A percentile compares a stretch with the other conserved stretches of the same genome.
phyloP scores from a whole-genome alignment of 768 basidiomycete genomes.

The Clitopilus passeckerianus region DNA sequence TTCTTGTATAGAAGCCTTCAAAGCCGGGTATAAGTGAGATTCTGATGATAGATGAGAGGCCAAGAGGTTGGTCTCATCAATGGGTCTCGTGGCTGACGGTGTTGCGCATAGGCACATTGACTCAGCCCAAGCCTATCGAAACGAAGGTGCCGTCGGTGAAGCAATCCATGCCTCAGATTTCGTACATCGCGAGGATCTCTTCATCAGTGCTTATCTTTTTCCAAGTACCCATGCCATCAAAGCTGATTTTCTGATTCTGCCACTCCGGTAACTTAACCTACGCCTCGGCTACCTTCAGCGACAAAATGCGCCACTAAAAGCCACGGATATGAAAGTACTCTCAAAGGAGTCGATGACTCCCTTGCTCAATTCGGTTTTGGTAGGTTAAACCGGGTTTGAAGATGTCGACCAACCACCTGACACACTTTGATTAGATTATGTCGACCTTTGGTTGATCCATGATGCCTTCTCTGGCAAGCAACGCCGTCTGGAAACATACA shows the following conservation, averaged over 20 bases:
- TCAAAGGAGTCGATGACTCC: conserved; percentile 56
- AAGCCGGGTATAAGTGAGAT: conserved; percentile 55
- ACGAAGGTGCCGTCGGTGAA: conserved; percentile 58
- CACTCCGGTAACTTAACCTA: neutral
- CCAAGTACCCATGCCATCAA: neutral
- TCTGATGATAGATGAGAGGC: conserved; percentile 9
- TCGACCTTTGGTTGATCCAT: conserved; percentile 77
- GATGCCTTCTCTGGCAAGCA: conserved; percentile 62
- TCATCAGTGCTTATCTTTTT: conserved; percentile 52
- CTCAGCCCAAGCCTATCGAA: conserved; percentile 65
- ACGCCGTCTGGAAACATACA: conserved; percentile 66
- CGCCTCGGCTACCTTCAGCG: conserved; percentile 33
- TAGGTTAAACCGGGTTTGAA: conserved; percentile 22
- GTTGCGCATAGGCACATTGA: conserved; percentile 57
- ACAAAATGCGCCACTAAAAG: conserved; percentile 56
- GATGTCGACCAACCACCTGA: neutral
- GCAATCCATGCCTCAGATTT: conserved; percentile 55
- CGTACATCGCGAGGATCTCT: conserved; percentile 47
- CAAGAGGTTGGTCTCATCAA: no score
- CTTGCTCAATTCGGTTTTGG: conserved; percentile 56
- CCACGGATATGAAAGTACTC: conserved; percentile 61
- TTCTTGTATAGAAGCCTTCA: conserved; percentile 58
- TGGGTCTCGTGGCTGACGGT: neutral
- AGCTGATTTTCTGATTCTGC: neutral
- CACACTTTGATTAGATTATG: conserved; percentile 22